A percentile compares a stretch with the other conserved stretches of the same genome.
phyloP scores from a whole-genome alignment of 2,329 filamentous ascomycete genomes.

The Diaporthe citriasiana region DNA sequence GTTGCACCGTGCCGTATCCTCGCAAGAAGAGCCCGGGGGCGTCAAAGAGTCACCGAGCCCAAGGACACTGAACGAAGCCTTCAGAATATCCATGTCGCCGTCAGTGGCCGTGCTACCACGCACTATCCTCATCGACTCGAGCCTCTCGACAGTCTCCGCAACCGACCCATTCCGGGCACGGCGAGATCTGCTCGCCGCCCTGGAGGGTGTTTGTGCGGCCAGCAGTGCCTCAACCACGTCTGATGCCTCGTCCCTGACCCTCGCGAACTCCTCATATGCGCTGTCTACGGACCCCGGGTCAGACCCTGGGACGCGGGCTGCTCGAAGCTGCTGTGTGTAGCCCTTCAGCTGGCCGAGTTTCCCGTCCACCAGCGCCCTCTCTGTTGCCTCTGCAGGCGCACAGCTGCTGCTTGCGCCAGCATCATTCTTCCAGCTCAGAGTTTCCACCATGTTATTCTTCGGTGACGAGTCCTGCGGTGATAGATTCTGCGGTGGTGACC shows the following conservation, averaged over 20 bases:
- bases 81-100: slow-evolving; percentile 46
- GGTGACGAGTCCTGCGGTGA: not conserved
- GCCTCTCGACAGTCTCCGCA: slow-evolving; percentile 35
- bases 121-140: slow-evolving; percentile 36
- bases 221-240: slow-evolving; percentile 56
- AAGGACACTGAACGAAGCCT: slow-evolving; percentile 1
- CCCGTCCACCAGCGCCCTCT: not conserved
- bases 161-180: slow-evolving; percentile 29
- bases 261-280: slow-evolving; percentile 60
- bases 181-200: slow-evolving; percentile 18
- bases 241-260: slow-evolving; percentile 57
- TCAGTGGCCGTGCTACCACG: slow-evolving; percentile 31
- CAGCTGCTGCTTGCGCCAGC: too few relatives aligned
- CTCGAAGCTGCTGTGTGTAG: slow-evolving; percentile 45
- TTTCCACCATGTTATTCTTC: not conserved
- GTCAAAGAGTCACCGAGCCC: slow-evolving; percentile 9
- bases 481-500: not conserved
- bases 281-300: slow-evolving; percentile 54
- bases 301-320: slow-evolving; percentile 38
- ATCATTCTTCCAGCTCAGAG: not conserved
- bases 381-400: not conserved
- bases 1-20: not conserved
- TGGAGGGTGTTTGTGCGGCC: slow-evolving; percentile 53
- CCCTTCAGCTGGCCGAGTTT: slow-evolving; percentile 49
- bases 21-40: not conserved